These are phyloP conservation scores for Clonostachys chloroleuca DNA, from an alignment of 2,329 filamentous ascomycete genomes.

Conservation along the genomic window DNA sequence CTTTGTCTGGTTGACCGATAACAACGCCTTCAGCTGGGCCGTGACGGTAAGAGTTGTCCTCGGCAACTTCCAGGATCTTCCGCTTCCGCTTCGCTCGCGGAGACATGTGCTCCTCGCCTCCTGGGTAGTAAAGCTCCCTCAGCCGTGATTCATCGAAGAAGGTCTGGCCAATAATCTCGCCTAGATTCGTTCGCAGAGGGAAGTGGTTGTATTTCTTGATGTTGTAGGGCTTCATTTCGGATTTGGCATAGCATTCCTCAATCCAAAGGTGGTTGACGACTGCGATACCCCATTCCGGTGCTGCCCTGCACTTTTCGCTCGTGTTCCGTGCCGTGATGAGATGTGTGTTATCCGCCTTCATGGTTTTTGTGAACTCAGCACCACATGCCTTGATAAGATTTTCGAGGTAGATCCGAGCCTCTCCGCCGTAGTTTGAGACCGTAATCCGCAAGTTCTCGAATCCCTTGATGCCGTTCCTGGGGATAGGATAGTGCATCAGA, in stretches of 20 bases:
- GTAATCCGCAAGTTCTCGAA: conserved; percentile 78
- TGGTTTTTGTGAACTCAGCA: conserved; percentile 87
- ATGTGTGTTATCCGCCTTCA: conserved; percentile 94
- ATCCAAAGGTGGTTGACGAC: conserved; percentile 96
- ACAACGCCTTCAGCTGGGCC: conserved; percentile 42
- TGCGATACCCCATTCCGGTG: conserved; percentile 85
- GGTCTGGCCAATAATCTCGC: conserved; percentile 89
- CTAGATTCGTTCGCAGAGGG: conserved; percentile 82
- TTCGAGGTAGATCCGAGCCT: conserved; percentile 88
- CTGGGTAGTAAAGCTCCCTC: conserved; percentile 65
- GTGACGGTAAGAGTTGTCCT: conserved; percentile 43
- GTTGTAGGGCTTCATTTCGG: conserved; percentile 68
- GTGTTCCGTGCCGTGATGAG: conserved; percentile 84
- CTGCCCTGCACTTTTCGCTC: conserved; percentile 91
- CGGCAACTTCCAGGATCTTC: conserved; percentile 42
- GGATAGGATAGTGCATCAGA: conserved; percentile 85
- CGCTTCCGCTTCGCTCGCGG: conserved; percentile 40
- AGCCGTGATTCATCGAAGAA: conserved; percentile 63
- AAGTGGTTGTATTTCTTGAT: conserved; percentile 80
- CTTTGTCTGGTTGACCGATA: conserved; percentile 29
- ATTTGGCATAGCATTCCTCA: conserved; percentile 93
- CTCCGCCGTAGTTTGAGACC: conserved; percentile 93
- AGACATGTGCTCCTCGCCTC: conserved; percentile 42
- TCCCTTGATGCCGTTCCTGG: conserved; percentile 70
- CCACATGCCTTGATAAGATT: conserved; percentile 83